Conservation (phyloP, 352 stramenopile species). For the Globisporangium parvum region DNA sequence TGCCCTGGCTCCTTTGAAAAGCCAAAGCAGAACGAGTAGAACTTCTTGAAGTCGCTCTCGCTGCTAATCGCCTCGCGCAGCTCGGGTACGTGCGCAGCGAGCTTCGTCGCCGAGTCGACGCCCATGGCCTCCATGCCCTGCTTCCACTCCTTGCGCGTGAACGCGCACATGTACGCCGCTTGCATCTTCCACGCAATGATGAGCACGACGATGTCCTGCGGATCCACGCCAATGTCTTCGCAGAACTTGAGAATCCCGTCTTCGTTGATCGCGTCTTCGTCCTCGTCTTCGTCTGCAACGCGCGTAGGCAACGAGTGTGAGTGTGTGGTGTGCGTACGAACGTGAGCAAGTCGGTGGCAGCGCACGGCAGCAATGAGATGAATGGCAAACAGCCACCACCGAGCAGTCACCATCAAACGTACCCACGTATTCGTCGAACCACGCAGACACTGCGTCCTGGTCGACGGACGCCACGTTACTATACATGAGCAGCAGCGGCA, state of each 20-base stretch:
- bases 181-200: constrained; percentile 88
- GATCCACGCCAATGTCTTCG: constrained; percentile 71
- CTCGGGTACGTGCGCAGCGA: constrained; percentile 51
- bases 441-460: constrained; percentile 35
- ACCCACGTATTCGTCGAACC: constrained; percentile 70
- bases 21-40: constrained; percentile 85
- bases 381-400: neutral
- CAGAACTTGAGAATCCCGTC: constrained; percentile 80
- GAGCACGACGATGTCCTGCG: constrained; percentile 70
- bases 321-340: neutral
- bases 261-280: constrained; percentile 62
- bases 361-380: too few species aligned
- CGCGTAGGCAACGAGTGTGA: too few species aligned
- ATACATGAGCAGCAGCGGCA: neutral
- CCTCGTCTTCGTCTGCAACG: constrained; percentile 34
- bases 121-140: constrained; percentile 73
- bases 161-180: constrained; percentile 78
- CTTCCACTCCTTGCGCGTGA: constrained; percentile 80
- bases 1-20: constrained; percentile 88
- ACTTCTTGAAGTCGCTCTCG: constrained; percentile 66
- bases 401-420: neutral
- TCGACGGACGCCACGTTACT: neutral
- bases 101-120: constrained; percentile 56
- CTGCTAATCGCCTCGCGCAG: constrained; percentile 50
- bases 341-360: neutral